Percentiles rank a stretch among this genome's conserved stretches.
phyloP scores from a whole-genome alignment of 352 stramenopile genomes.

The Phytophthora capsici region DNA sequence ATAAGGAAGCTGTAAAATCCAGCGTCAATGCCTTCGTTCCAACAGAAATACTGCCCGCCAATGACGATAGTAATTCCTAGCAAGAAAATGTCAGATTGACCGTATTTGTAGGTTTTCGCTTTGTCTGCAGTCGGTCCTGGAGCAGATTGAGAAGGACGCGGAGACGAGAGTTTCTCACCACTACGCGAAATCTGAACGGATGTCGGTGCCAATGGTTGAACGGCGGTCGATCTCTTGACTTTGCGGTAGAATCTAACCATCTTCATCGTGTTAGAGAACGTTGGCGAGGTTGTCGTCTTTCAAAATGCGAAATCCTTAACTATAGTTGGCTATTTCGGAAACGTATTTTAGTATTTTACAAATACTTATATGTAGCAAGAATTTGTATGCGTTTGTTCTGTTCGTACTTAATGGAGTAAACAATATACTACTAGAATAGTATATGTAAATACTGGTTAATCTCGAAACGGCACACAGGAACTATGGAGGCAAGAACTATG shows the following conservation, averaged over 20 bases:
- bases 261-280: slow-evolving; percentile 1
- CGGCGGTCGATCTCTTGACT: background rate
- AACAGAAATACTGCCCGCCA: slow-evolving; percentile 50
- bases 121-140: background rate
- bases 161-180: no score
- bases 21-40: slow-evolving; percentile 40
- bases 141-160: background rate
- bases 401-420: no score
- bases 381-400: no score
- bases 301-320: no score
- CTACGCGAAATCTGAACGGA: slow-evolving; percentile 5
- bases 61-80: slow-evolving; percentile 52
- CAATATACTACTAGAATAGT: no score
- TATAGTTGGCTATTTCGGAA: no score
- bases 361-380: no score
- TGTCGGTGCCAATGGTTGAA: slow-evolving; percentile 4
- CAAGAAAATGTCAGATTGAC: slow-evolving; percentile 36
- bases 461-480: no score
- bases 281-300: no score
- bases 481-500: no score
- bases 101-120: slow-evolving; percentile 20
- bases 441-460: no score
- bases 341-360: no score
- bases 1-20: slow-evolving; percentile 44
- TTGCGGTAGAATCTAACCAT: background rate